These are phyloP conservation scores for Pichia norvegensis DNA, from an alignment of 1,139 yeast species.

Conservation along the genomic window DNA sequence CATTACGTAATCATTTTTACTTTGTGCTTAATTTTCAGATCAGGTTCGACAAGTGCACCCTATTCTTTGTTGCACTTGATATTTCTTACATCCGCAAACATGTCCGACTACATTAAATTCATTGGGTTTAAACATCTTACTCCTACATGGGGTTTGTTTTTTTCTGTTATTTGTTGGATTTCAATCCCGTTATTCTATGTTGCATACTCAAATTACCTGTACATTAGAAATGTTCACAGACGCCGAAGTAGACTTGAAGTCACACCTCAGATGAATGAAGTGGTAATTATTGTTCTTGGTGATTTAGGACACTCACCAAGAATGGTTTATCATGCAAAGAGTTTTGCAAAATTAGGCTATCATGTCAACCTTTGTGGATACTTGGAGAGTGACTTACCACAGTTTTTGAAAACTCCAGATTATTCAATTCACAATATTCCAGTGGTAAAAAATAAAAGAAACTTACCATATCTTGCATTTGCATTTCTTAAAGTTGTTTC, in stretches of 20 bases:
- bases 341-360: constrained; percentile 63
- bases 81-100: no score
- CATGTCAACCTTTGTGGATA: constrained; percentile 85
- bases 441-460: constrained; percentile 35
- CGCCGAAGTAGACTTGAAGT: constrained; percentile 21
- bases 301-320: constrained; percentile 95
- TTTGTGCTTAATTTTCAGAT: no score
- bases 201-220: constrained; percentile 15
- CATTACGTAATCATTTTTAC: no score
- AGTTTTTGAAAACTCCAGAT: constrained; percentile 45
- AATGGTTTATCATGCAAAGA: constrained; percentile 83
- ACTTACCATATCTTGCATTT: constrained; percentile 51
- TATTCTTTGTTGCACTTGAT: no score
- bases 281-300: constrained; percentile 79
- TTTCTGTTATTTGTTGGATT: constrained; percentile 30
- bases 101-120: constrained; percentile 21
- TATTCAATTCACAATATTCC: constrained; percentile 39
- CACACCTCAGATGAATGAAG: constrained; percentile 29
- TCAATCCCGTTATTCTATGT: constrained; percentile 26
- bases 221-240: constrained; percentile 29
- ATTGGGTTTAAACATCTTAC: constrained; percentile 21
- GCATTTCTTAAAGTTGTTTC: constrained; percentile 49
- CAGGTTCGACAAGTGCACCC: no score
- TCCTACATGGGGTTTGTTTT: constrained; percentile 25
- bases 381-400: constrained; percentile 50